Conservation (phyloP, 1,284 basidiomycete species). For the Rhodotorula sp. region DNA sequence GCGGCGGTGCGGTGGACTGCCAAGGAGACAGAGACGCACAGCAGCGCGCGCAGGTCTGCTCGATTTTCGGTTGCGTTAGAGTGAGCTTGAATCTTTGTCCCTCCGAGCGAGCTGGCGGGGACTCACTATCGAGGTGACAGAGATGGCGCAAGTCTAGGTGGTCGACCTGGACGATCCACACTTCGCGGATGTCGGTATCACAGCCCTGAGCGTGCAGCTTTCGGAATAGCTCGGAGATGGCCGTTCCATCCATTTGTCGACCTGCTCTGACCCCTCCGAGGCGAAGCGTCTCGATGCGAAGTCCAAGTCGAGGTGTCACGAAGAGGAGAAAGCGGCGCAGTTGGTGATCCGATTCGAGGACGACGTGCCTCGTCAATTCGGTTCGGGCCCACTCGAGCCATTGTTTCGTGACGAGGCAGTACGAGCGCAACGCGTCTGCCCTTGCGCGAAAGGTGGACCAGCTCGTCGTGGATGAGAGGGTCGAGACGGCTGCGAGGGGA, state of each 20-base stretch:
- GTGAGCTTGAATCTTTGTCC: not conserved
- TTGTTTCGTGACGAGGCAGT: not conserved
- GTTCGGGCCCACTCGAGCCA: slow-evolving; percentile 2
- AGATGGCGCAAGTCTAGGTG: slow-evolving; percentile 4
- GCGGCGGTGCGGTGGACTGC: not conserved
- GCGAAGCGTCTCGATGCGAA: not conserved
- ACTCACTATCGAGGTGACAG: not conserved
- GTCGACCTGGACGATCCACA: slow-evolving; percentile 1
- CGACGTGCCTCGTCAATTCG: not conserved
- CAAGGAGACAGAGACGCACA: slow-evolving; percentile 2
- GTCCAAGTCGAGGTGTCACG: not conserved
- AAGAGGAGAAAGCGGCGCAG: not conserved
- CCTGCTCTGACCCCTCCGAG: not conserved
- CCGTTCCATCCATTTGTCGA: not conserved
- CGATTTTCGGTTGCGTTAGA: not conserved
- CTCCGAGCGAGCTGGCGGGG: not conserved
- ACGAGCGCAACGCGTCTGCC: not conserved
- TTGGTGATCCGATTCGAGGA: not conserved
- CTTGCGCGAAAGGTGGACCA: not conserved
- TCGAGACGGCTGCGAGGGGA: not conserved
- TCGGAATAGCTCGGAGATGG: not conserved
- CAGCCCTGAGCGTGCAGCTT: not conserved
- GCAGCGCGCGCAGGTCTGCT: slow-evolving; percentile 7
- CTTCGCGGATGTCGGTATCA: not conserved
- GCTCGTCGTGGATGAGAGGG: not conserved